Evolutionary conservation across 495 filamentous ascomycete species (phyloP).

Genomic region (Aspergillus funiculosus): DNA sequence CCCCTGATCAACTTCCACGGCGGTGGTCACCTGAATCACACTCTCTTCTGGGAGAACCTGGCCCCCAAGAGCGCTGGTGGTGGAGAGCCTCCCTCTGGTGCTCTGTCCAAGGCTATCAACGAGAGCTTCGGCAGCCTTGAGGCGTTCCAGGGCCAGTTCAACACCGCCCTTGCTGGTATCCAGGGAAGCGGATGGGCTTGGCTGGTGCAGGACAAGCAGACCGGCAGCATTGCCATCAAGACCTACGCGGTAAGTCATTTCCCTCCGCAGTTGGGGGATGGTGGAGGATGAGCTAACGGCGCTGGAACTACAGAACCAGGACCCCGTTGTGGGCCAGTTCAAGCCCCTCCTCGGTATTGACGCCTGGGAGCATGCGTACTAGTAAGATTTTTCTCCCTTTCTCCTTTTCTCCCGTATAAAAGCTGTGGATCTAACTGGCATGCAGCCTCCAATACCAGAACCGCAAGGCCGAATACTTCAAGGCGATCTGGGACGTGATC

Average conservation of each 20-base stretch:
- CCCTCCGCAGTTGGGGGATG: neutral
- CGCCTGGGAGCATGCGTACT: slow-evolving; percentile 92
- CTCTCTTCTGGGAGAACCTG: slow-evolving; percentile 90
- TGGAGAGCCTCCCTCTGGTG: slow-evolving; percentile 67
- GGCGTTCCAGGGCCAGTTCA: slow-evolving; percentile 70
- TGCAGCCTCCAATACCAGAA: slow-evolving; percentile 91
- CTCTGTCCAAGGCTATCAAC: slow-evolving; percentile 66
- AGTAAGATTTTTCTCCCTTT: slow-evolving; percentile 39
- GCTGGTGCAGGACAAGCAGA: slow-evolving; percentile 82
- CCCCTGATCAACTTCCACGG: slow-evolving; percentile 95
- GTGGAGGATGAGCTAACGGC: neutral
- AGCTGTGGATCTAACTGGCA: no score
- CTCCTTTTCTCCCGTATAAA: slow-evolving; percentile 25
- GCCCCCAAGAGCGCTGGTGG: slow-evolving; percentile 65
- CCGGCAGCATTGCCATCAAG: slow-evolving; percentile 65
- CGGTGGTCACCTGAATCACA: slow-evolving; percentile 88
- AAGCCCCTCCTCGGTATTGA: slow-evolving; percentile 86
- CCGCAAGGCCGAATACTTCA: slow-evolving; percentile 97
- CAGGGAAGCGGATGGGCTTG: slow-evolving; percentile 96
- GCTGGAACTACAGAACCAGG: slow-evolving; percentile 62
- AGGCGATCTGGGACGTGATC: slow-evolving; percentile 92
- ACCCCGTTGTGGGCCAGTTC: slow-evolving; percentile 84
- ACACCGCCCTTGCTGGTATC: slow-evolving; percentile 72
- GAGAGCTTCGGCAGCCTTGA: slow-evolving; percentile 68
- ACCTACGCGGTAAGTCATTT: slow-evolving; percentile 57